Evolutionary conservation across 768 basidiomycete genomes (phyloP), one percentile per base, ranked within the genome.

Genomic region (Coprinellus aureogranulatus): DNA sequence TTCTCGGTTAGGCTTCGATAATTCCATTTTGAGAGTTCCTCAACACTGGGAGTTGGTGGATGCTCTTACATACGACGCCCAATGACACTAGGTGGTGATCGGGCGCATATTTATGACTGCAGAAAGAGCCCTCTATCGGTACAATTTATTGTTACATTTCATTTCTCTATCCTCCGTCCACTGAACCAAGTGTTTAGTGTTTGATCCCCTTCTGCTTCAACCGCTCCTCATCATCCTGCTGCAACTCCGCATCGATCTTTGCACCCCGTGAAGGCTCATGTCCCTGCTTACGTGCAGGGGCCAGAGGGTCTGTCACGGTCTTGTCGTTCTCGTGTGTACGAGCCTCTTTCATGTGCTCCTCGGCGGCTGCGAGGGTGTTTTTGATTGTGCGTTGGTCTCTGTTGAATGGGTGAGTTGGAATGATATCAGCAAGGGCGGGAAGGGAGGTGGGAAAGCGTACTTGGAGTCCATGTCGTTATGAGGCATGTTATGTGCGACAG

Each of bases 251-350:
- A 63, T 87, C 85, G n/a, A 84, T 75, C 64, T 79, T 67, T 1
- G 84, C 85, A 0, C 85, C 84, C 39, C 76, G 69, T 0, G 83
- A 84, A 0, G 85, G 84, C 59, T 85, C 70, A 61, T 86, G 77
- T 0, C 84, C 82, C 53, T 86, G 84, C 16, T 72, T 65, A n/a
- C 66, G 68, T 1, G 83, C 83, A 10, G 80, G 81, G 45, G 74
- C 74, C 26, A 80, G 65, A 12, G 84, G 83, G 55, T 84, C 76
- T 0, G 68, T 67, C 28, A 72, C 65, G 0, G 75, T 74, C 41
- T 73, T 65, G 4, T 62, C 56, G 40, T 75, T 70, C 44, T 75
- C 72, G 26, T 72, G 70, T n/a, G 73, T 52, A 45, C 75, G 18
- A 5, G 8, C 41, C 16, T 44, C 68, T 14, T 59, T 60, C 10